Percentiles rank a stretch among this genome's conserved stretches.
These are phyloP conservation scores for Rugonectria rugulosa DNA, from an alignment of 2,329 filamentous ascomycete species.

Conservation along the genomic window DNA sequence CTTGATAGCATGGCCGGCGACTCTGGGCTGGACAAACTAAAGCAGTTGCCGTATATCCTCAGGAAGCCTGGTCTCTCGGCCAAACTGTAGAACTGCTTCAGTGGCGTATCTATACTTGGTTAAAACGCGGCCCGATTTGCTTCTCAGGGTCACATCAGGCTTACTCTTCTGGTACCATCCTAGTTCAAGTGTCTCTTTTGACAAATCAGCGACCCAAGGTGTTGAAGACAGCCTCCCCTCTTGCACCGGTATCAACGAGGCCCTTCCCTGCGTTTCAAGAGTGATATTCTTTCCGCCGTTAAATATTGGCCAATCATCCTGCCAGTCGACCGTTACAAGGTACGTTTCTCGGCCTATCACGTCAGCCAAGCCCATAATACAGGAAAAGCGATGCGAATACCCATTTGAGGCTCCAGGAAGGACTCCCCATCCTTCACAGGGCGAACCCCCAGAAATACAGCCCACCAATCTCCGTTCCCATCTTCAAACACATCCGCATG, in stretches of 20 bases:
- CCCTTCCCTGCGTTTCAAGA: conserved; percentile 26
- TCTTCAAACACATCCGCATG: conserved; percentile 38
- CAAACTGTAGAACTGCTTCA: conserved; percentile 52
- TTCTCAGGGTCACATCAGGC: rapidly evolving
- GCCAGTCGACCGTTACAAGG: conserved; percentile 36
- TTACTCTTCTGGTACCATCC: conserved; percentile 41
- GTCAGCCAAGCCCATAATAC: neutral
- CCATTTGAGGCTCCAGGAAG: conserved; percentile 34
- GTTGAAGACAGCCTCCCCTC: neutral
- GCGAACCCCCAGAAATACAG: conserved; percentile 31
- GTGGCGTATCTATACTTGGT: conserved; percentile 28
- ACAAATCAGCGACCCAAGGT: conserved; percentile 29
- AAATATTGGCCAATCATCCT: conserved; percentile 35
- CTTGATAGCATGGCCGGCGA: conserved; percentile 61
- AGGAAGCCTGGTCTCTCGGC: conserved; percentile 52
- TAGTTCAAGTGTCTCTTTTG: conserved; percentile 22
- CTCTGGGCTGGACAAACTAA: conserved; percentile 57
- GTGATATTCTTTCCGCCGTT: conserved; percentile 35
- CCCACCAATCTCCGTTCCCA: conserved; percentile 34
- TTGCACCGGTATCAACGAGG: neutral
- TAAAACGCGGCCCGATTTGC: neutral
- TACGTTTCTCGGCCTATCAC: conserved; percentile 34
- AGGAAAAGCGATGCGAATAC: neutral
- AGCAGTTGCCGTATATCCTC: conserved; percentile 60
- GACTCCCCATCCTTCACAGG: conserved; percentile 18